phyloP scores from a whole-genome alignment of 2,329 filamentous ascomycete genomes.

The Parafenestella ontariensis region DNA sequence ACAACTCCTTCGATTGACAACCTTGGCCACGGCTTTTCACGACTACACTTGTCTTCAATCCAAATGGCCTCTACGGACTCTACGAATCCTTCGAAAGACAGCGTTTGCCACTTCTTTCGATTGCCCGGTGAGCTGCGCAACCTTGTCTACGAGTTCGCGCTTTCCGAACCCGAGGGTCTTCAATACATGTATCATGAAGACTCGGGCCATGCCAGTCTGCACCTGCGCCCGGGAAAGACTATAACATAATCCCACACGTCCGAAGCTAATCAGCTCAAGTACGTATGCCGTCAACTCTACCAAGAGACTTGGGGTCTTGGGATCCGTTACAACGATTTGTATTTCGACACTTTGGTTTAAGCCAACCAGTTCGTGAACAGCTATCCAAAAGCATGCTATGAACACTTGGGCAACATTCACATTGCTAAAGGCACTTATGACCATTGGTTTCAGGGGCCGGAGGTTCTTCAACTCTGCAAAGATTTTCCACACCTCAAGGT shows the following conservation, averaged over 20 bases:
- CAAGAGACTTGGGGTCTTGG: background rate
- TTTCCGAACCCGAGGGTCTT: background rate
- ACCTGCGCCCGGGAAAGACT: background rate
- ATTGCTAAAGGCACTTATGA: background rate
- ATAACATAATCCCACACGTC: background rate
- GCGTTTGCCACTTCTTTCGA: background rate
- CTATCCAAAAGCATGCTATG: background rate
- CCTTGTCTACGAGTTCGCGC: background rate
- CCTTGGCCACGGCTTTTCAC: too few species aligned
- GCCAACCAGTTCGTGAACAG: background rate
- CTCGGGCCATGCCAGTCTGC: background rate
- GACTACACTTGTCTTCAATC: too few species aligned
- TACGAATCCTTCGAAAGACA: background rate
- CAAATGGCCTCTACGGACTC: background rate
- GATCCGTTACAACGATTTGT: background rate
- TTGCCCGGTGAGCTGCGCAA: background rate
- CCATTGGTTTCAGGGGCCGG: too few species aligned
- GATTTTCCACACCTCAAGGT: too few species aligned
- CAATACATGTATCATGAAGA: background rate
- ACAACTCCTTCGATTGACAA: too few species aligned
- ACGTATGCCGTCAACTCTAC: background rate
- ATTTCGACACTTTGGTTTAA: background rate
- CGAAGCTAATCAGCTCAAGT: background rate
- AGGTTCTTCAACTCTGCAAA: too few species aligned
- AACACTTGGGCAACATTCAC: background rate